Percentiles rank a stretch among this genome's conserved stretches.
These are phyloP conservation scores for Tuber brumale DNA, from an alignment of 495 filamentous ascomycete species.

Conservation along the genomic window DNA sequence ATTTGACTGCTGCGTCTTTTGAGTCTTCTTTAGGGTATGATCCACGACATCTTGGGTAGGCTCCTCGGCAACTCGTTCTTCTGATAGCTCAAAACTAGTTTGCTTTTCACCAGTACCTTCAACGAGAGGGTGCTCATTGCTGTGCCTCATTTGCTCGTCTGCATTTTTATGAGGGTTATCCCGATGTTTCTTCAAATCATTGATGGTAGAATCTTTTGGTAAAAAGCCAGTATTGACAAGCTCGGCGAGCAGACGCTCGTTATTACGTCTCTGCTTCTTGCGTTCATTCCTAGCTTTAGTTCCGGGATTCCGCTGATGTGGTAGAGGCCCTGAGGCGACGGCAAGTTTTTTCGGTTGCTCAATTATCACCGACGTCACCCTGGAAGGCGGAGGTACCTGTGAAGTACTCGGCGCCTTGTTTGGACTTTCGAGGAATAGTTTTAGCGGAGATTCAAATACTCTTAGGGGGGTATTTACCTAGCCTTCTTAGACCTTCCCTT, in stretches of 20 bases:
- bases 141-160: neutral
- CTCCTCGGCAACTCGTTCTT: neutral
- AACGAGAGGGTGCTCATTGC: neutral
- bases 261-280: constrained; percentile 25
- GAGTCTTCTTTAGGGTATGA: neutral
- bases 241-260: constrained; percentile 2
- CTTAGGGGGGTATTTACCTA: neutral
- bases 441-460: neutral
- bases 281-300: constrained; percentile 36
- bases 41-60: no score
- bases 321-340: constrained; percentile 29
- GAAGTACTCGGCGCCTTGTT: neutral
- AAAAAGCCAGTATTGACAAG: constrained; percentile 20
- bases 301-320: constrained; percentile 18
- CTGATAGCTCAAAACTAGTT: neutral
- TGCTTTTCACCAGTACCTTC: neutral
- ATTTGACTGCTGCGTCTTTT: neutral
- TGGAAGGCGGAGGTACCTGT: neutral
- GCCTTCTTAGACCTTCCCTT: neutral
- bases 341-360: neutral
- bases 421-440: neutral
- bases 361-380: neutral
- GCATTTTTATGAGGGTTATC: neutral
- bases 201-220: neutral
- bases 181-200: neutral